Evolutionary conservation across 768 basidiomycete genomes (phyloP).

Genomic region (Sporobolomyces roseus): DNA sequence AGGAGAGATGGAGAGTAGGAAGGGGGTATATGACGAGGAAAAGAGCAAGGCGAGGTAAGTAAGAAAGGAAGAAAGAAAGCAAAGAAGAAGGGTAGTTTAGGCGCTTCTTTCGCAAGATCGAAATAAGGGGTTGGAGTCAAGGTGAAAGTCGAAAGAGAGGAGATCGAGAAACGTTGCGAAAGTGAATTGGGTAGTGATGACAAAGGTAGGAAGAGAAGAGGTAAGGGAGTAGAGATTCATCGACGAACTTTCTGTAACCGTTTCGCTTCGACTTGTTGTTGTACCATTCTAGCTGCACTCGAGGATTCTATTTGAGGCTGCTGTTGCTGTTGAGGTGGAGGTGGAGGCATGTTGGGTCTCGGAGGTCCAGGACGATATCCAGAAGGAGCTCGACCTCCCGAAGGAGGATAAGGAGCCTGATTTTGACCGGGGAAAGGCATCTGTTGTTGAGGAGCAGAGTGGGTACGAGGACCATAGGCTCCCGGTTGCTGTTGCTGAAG

Average conservation of each 20-base stretch:
- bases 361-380: constrained; percentile 13
- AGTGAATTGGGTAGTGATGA: neutral
- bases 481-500: constrained; percentile 8
- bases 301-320: no score
- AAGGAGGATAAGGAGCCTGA: neutral
- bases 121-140: no score
- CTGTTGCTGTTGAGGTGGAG: neutral
- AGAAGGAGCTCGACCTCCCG: neutral
- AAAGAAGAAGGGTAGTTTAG: no score
- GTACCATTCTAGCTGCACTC: constrained; percentile 9
- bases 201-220: neutral
- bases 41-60: no score
- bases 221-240: neutral
- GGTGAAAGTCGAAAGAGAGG: no score
- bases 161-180: neutral
- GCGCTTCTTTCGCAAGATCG: no score
- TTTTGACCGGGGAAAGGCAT: constrained; percentile 4
- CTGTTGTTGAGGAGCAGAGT: constrained; percentile 2
- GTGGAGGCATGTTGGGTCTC: neutral
- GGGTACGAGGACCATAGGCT: no score
- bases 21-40: no score
- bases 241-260: constrained; percentile 18
- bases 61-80: no score
- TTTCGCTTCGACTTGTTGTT: constrained; percentile 21
- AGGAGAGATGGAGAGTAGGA: neutral